Base-by-base conservation (phyloP, 2,329 filamentous ascomycete species). In the Emergomyces africanus region DNA sequence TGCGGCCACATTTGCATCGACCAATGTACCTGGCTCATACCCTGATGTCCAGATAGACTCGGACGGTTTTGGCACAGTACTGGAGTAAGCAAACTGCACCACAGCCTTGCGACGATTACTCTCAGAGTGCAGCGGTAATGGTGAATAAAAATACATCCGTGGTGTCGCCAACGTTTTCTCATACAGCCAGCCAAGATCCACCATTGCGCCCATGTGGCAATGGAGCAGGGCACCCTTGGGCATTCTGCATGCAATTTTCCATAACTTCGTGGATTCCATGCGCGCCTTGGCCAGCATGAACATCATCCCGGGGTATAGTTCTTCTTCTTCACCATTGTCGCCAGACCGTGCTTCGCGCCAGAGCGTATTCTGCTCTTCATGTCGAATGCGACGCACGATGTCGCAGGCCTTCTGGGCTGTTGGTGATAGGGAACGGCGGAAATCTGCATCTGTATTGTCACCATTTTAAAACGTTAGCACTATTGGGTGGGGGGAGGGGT, bases 151-250 rank as follows among this genome's bases (percentile, higher is more conserved):
- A 71, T 89, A 86, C 67, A 96, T 86, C 1, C 89, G 89, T 0
- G 85, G 83, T 0, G 84, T 86, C 6, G 67, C 76, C 63, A 97
- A 79, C 2, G 89, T 82, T 66, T 87, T 79, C 5, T 85, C 81
- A 44, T 95, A 80, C 8, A 96, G 75, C 76, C 84, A 95, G 69
- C 90, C 87, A 64, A 90, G 84, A 70, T 96, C 88, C 55, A 95
- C 87, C 85, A 95, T 95, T 66, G 91, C 90, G 71, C 95, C 89
- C 69, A 95, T 77, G 72, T 97, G 91, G 49, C 89, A 89, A 75
- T 97, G 91, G 61, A 95, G 75, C 35, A 95, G 77, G 6, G 72
- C 70, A 14, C 92, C 94, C 72, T 97, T 97, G 33, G 92, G 92
- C 88, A 97, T 90, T 63, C 78, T 81, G 61, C 85, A 82, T 18